phyloP scores from a whole-genome alignment of 768 basidiomycete species.

The Lactarius psammicola region DNA sequence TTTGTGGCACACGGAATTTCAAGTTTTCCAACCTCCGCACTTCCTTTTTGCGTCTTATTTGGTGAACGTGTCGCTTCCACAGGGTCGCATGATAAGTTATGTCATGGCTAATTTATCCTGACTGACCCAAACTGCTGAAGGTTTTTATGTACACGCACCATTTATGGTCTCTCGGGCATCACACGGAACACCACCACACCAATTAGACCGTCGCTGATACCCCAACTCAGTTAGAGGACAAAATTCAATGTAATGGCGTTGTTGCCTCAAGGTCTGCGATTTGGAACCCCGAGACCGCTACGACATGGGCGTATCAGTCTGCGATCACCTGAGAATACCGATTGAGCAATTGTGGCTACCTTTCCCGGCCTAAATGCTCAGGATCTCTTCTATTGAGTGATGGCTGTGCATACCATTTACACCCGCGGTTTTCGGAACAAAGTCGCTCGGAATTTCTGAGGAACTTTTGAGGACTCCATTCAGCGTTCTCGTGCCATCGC shows the following conservation, averaged over 20 bases:
- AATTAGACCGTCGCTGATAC: not conserved
- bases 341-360: not conserved
- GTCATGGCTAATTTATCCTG: too few relatives aligned
- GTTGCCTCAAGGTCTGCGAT: not conserved
- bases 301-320: not conserved
- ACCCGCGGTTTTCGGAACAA: not conserved
- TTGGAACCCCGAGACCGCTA: not conserved
- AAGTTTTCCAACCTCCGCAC: too few relatives aligned
- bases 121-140: too few relatives aligned
- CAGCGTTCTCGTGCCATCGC: slow-evolving; percentile 2
- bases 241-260: not conserved
- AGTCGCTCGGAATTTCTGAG: not conserved
- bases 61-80: too few relatives aligned
- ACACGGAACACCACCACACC: not conserved
- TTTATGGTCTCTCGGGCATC: not conserved
- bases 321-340: not conserved
- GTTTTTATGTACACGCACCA: not conserved
- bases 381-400: not conserved
- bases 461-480: not conserved
- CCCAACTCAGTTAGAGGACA: not conserved
- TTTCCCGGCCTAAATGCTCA: not conserved
- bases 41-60: not conserved
- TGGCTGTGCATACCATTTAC: not conserved
- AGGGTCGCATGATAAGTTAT: not conserved
- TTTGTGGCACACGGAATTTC: too few relatives aligned